Base-by-base conservation (phyloP, 371 early-diverging fungal genomes). In the Apophysomyces trapeziformis region DNA sequence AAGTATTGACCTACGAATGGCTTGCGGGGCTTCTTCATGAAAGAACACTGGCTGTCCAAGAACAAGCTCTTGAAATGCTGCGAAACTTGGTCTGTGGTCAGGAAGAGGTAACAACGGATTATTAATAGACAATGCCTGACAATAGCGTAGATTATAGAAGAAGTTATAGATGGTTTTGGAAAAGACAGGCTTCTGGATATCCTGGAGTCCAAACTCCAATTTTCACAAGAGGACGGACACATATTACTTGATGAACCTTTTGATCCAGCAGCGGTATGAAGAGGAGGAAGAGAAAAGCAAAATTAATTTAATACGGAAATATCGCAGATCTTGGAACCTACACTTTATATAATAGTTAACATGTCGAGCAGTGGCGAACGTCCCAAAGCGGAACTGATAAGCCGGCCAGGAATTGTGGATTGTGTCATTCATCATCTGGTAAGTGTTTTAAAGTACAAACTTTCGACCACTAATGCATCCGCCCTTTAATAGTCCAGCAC, bases 31-130 rank as follows among this genome's bases (percentile, higher is more conserved):
- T 95, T 35, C 66, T 93, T 18, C 77, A 89, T 61, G 93, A 94
- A 60, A 63, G 71, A 4, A 87, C 89, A 7, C 38, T 77, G 0
- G 78, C 71, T 0, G 84, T 94, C 11, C 92, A 93, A 74, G 92
- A 92, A 68, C 93, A 96, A 63, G 90, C 93, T 0, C 68, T 96
- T 5, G 90, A 88, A 67, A 80, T 94, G 26, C 76, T 94, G 0
- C 78, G 96, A 11, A 96, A 96, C 69, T 77, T 95, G 12, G 92
- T 86, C 0, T 90, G 88, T 66, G 89, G 86, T 5, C 83, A 84
- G 39, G 83, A 84, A 50, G 69, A 76, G 65, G 86, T 87, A 83
- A 68, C 46, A 1, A 46, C 60, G 65, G 61, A 41, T 4, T 21
- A n/a, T 7, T 16, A 9, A 11, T 50, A 21, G 4, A 2, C 11